Conservation (phyloP, 164 flowering plant species). For the Hamamelis virginiana region DNA sequence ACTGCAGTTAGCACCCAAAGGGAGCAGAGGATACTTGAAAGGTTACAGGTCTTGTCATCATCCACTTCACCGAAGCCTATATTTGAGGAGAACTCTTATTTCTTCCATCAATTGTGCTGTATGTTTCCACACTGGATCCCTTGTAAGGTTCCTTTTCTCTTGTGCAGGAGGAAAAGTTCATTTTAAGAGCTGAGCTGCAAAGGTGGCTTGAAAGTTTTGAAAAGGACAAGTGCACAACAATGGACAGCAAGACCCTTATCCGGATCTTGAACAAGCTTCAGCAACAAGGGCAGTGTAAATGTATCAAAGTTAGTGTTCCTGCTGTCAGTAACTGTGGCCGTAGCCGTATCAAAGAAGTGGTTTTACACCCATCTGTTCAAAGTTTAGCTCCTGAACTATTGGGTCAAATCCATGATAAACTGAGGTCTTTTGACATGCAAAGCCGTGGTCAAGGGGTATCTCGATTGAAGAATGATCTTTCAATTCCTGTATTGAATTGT, state of each 20-base stretch:
- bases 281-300: constrained; percentile 70
- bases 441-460: constrained; percentile 49
- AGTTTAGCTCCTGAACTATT: constrained; percentile 49
- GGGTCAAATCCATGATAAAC: constrained; percentile 71
- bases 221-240: constrained; percentile 58
- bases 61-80: neutral
- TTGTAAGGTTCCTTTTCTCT: constrained; percentile 6
- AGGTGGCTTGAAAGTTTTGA: constrained; percentile 74
- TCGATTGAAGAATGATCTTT: constrained; percentile 37
- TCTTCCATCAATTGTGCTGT: neutral
- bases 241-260: constrained; percentile 72
- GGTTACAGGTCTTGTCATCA: constrained; percentile 50
- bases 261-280: constrained; percentile 74
- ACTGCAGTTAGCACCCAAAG: constrained; percentile 39
- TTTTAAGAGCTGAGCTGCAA: constrained; percentile 67
- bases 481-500: constrained; percentile 58
- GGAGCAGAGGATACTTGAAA: constrained; percentile 61
- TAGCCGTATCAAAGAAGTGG: constrained; percentile 51
- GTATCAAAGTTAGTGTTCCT: constrained; percentile 58
- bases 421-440: constrained; percentile 69
- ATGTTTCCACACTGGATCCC: neutral
- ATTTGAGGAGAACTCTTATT: neutral
- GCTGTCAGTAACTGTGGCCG: constrained; percentile 65
- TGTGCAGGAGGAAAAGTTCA: constrained; percentile 70
- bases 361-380: constrained; percentile 76